A percentile compares a stretch with the other conserved stretches of the same genome.
Evolutionary conservation across 768 basidiomycete genomes (phyloP).

Genomic region (Termitomyces sp.): DNA sequence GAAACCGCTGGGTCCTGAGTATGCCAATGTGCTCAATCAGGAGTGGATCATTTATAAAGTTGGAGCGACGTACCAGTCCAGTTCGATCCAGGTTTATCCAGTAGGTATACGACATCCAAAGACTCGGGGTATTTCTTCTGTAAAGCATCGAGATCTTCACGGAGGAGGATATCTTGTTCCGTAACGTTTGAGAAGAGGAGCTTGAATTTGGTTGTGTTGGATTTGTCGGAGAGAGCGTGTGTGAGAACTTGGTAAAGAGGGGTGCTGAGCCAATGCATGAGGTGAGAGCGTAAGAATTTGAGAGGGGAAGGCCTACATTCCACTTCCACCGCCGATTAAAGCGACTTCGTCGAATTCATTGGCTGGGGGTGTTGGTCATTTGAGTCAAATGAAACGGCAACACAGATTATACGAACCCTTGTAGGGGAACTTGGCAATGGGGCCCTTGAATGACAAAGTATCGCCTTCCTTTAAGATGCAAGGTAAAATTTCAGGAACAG

Average conservation of each 20-base stretch:
- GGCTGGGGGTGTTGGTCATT: conserved; percentile 34
- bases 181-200: conserved; percentile 89
- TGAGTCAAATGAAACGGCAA: not conserved
- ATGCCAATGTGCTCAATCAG: not conserved
- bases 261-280: conserved; percentile 41
- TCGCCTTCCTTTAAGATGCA: conserved; percentile 56
- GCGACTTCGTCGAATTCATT: conserved; percentile 86
- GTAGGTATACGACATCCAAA: conserved; percentile 80
- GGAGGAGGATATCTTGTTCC: conserved; percentile 86
- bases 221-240: conserved; percentile 65
- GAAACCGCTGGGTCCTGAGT: conserved; percentile 65
- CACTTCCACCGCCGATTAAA: conserved; percentile 90
- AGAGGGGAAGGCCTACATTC: conserved; percentile 55
- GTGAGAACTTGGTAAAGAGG: conserved; percentile 81
- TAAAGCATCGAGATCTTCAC: conserved; percentile 69
- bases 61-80: conserved; percentile 48
- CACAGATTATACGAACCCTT: conserved; percentile 45
- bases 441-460: conserved; percentile 84
- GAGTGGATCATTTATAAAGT: not conserved
- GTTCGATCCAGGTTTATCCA: conserved; percentile 67
- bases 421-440: conserved; percentile 84
- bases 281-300: conserved; percentile 7
- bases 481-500: not conserved
- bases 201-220: conserved; percentile 93
- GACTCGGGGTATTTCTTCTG: conserved; percentile 65